Percentiles rank a stretch among this genome's conserved stretches.
Evolutionary conservation across 108 stramenopile species (phyloP).

Genomic region (Fragilaria crotonensis): DNA sequence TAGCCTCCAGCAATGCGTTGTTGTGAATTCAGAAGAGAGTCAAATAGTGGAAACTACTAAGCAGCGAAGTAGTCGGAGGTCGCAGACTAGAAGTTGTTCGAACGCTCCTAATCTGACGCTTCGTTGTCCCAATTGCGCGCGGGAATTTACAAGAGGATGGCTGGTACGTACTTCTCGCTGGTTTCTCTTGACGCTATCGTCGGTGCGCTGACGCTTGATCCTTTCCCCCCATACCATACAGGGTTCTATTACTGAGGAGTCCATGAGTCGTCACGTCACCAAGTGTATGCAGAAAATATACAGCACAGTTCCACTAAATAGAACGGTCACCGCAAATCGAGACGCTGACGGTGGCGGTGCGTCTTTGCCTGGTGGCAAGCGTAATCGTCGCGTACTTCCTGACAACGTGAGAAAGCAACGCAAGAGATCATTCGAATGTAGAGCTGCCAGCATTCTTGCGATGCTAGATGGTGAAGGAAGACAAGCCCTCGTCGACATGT

Average conservation of each 20-base stretch:
- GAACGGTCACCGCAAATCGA: not conserved
- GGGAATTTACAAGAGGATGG: not conserved
- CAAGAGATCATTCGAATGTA: not conserved
- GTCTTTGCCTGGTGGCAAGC: not conserved
- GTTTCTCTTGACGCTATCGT: not conserved
- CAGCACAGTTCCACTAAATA: not conserved
- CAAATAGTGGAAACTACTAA: not conserved
- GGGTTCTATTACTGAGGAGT: conserved; percentile 2
- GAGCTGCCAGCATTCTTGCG: not conserved
- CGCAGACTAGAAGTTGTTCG: not conserved
- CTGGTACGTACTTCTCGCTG: not conserved
- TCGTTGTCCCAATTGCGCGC: conserved; percentile 3
- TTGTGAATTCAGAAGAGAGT: not conserved
- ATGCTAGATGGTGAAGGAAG: not conserved
- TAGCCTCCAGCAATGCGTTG: too few species aligned
- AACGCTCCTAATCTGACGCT: not conserved
- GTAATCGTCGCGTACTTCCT: not conserved
- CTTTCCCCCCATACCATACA: not conserved
- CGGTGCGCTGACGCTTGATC: not conserved
- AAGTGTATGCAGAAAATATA: not conserved
- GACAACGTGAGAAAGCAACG: not conserved
- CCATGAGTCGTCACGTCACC: conserved; percentile 3
- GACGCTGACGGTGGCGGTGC: not conserved
- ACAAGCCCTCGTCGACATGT: not conserved
- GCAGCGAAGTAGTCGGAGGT: not conserved